Conservation (phyloP, 2,329 filamentous ascomycete genomes). For the Fusarium sp. region DNA sequence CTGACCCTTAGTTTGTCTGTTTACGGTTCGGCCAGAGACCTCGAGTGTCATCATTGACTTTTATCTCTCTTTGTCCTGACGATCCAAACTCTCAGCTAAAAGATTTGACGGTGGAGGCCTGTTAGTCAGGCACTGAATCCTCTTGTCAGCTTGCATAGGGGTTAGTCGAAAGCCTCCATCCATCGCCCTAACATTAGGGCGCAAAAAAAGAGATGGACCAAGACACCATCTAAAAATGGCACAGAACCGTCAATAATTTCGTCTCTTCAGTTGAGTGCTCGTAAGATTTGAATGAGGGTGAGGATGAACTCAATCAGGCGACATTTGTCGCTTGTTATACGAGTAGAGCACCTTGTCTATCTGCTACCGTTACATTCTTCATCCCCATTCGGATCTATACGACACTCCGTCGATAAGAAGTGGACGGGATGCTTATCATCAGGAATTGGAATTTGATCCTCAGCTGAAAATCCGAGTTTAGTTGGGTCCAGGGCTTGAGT, state of each 20-base stretch:
- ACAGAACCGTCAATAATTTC: background rate
- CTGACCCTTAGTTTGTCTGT: background rate
- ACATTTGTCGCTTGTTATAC: background rate
- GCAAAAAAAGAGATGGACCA: background rate
- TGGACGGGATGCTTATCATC: background rate
- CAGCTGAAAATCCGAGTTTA: background rate
- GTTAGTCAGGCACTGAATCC: slow-evolving; percentile 18
- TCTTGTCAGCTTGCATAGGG: slow-evolving; percentile 3
- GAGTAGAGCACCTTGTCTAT: background rate
- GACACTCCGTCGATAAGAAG: background rate
- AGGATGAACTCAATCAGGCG: background rate
- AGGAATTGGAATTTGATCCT: background rate
- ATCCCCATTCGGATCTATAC: background rate
- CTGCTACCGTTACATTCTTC: background rate
- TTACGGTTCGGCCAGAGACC: background rate
- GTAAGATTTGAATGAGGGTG: slow-evolving; percentile 11
- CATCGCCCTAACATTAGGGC: background rate
- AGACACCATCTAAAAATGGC: background rate
- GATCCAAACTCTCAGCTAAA: background rate
- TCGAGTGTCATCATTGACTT: slow-evolving; percentile 7
- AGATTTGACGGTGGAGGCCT: background rate
- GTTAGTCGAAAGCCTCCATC: background rate
- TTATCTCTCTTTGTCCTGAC: background rate
- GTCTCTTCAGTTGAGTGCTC: background rate
- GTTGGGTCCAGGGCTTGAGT: background rate